These are phyloP conservation scores for Myriosclerotinia duriaeana DNA, from an alignment of 2,329 filamentous ascomycete species.

Conservation along the genomic window DNA sequence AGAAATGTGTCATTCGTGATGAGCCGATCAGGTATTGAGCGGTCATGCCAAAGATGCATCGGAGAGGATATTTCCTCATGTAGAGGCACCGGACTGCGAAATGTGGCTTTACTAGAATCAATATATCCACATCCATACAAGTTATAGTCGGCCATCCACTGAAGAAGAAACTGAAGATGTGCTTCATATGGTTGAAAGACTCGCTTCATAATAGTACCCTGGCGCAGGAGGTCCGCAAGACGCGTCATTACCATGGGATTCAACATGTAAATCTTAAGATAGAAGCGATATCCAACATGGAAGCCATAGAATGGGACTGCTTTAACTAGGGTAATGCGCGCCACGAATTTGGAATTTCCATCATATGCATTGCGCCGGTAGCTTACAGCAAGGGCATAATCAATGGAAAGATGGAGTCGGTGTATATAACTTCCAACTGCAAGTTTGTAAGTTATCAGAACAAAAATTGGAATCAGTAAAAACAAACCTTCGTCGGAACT, in stretches of 20 bases:
- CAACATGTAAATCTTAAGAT: conserved; percentile 91
- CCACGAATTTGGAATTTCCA: conserved; percentile 71
- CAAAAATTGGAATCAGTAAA: neutral
- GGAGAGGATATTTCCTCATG: conserved; percentile 60
- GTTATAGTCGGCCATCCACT: conserved; percentile 99
- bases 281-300: conserved; percentile 86
- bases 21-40: conserved; percentile 59
- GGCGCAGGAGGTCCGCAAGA: conserved; percentile 79
- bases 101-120: conserved; percentile 66
- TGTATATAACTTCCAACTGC: conserved; percentile 74
- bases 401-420: conserved; percentile 79
- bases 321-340: conserved; percentile 87
- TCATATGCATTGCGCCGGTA: conserved; percentile 75
- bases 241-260: conserved; percentile 86
- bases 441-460: conserved; percentile 26
- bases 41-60: conserved; percentile 76
- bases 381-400: conserved; percentile 82
- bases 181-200: conserved; percentile 91
- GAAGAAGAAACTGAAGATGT: conserved; percentile 85
- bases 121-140: conserved; percentile 91
- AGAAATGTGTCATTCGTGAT: conserved; percentile 64
- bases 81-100: conserved; percentile 73
- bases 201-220: conserved; percentile 82
- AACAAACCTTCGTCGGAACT: conserved; percentile 64
- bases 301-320: conserved; percentile 96